Evolutionary conservation across 2,329 filamentous ascomycete species (phyloP), one percentile per base, ranked within the genome.

Genomic region (Drechslera avenae): DNA sequence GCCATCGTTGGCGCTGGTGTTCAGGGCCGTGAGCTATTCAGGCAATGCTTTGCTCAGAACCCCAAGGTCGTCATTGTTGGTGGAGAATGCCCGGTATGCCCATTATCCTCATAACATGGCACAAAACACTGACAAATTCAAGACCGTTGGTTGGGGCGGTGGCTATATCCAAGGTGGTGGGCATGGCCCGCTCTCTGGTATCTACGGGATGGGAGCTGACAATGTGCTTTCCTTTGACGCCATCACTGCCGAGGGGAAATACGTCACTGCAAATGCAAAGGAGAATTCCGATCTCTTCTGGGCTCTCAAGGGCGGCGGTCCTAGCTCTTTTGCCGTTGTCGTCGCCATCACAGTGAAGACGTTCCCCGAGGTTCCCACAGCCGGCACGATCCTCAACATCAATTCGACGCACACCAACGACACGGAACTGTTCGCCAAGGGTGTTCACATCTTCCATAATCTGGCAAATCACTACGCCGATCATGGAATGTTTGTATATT

Each of bases 131-230:
- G 48, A 56, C 19, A 2, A 23, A 12, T 10, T 4, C 10, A 17
- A 69, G 64, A 72, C 71, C 44, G 73, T 76, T 17, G 72, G 71
- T 18, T 71, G 73, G 53, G 73, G 61, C 8, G 76, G 75, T n/a
- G 76, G 76, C 1, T 78, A 76, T 50, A 68, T 73, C 18, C 73
- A 75, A 47, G 74, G 75, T 32, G 77, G 75, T 40, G 77, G 77
- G 6, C 74, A 78, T 47, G 76, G 75, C 2, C 73, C 75, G 0
- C 49, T 78, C 19, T 60, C 68, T 4, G 59, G 60, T 12, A 67
- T 69, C 9, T 72, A 74, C 23, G 75, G 73, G 1, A 68, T 75
- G 63, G 71, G 67, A 26, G 64, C 69, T n/a, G 73, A 76, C 50
- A 70, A 70, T 19, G 65, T 73, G 8, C 58, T 76, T 8, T 68